Base-by-base conservation (phyloP, 495 filamentous ascomycete species). In the Thermothielavioides terrestris region DNA sequence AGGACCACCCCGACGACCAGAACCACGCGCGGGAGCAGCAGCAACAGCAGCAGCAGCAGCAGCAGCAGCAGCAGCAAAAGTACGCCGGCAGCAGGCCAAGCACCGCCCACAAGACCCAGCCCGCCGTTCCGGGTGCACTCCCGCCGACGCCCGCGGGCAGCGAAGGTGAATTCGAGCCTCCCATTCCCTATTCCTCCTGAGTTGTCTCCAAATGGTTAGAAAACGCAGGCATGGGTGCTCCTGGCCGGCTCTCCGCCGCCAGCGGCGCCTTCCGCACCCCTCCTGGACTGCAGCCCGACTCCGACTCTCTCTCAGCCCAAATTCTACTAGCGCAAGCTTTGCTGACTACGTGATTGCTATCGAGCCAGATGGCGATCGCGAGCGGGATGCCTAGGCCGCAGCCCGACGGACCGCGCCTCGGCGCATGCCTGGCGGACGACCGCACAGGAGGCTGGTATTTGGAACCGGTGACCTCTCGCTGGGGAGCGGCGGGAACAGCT, bases 131-230 rank as follows among this genome's bases (percentile, higher is more conserved):
- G 50, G 75, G 75, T 40, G 68, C 65, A 46, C 68, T 79, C 61
- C 76, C 75, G 42, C 75, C 76, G 36, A 78, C 75, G 15, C 76
- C 76, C 25, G 70, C 70, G 54, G 73, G 73, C 58, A 77, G 74
- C 67, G 76, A 79, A 77, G 76, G 76, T 78, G 74, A 77, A 76
- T 74, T 59, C 62, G 59, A 68, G 46, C 64, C 66, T 55, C 28
- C 34, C 47, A 15, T 38, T 49, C 1, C 25, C 23, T 26, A 10
- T 30, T 30, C 30, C 9, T 47, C 28, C 60, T 46, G 49, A 49
- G 27, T 25, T 21, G 31, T 28, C 38, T 45, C 50, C 34, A 46
- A 38, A 42, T 34, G 59, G 43, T 32, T 40, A 42, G 23, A 27
- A n/a, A 57, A 20, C 40, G 21, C 39, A 47, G 20, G 31, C 37